Conservation (phyloP, 805 yeast species). For the Ogataea saltuana region DNA sequence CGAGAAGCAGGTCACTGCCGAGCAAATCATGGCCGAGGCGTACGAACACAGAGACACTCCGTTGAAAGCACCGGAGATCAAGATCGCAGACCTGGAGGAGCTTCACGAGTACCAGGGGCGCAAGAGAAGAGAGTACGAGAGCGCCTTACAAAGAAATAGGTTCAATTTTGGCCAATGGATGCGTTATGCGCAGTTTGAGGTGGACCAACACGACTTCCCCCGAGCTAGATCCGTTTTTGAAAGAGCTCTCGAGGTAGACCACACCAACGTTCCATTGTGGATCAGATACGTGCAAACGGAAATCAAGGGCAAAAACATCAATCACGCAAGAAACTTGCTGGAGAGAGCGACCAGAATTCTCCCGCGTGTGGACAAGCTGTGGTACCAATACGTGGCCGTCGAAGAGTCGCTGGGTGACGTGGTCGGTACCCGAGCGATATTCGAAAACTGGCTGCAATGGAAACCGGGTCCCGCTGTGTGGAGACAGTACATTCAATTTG, state of each 20-base stretch:
- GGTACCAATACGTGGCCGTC: constrained; percentile 80
- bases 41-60: constrained; percentile 48
- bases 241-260: constrained; percentile 77
- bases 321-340: constrained; percentile 85
- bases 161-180: constrained; percentile 86
- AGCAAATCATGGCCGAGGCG: constrained; percentile 63
- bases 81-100: constrained; percentile 77
- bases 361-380: constrained; percentile 81
- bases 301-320: constrained; percentile 66
- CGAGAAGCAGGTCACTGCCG: constrained; percentile 61
- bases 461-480: constrained; percentile 67
- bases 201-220: constrained; percentile 71
- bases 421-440: constrained; percentile 61
- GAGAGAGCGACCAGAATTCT: constrained; percentile 73
- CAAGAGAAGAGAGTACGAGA: constrained; percentile 80
- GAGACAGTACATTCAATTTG: constrained; percentile 73
- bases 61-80: constrained; percentile 43
- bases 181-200: constrained; percentile 86
- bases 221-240: constrained; percentile 89
- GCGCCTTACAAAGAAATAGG: constrained; percentile 81
- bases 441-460: constrained; percentile 81
- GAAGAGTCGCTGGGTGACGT: constrained; percentile 77
- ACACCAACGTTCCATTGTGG: constrained; percentile 82
- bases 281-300: constrained; percentile 78
- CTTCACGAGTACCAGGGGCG: constrained; percentile 71